phyloP scores from a whole-genome alignment of 2,329 filamentous ascomycete genomes.

The Diaporthe citri region DNA sequence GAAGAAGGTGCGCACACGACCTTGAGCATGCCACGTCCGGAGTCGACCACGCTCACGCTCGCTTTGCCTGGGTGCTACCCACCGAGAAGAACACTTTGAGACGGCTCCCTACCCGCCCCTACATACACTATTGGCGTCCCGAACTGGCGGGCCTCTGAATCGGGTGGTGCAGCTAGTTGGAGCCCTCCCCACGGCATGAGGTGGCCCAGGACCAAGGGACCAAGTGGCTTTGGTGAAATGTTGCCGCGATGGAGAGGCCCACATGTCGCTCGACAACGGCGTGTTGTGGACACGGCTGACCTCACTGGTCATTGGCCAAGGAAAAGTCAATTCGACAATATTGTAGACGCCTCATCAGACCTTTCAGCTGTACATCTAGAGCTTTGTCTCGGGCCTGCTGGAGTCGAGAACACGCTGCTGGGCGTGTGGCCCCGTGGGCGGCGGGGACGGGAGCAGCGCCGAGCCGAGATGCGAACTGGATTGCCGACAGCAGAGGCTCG shows the following conservation, averaged over 20 bases:
- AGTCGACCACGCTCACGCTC: not conserved
- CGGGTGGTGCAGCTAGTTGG: not conserved
- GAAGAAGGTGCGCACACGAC: not conserved
- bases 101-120: not conserved
- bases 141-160: not conserved
- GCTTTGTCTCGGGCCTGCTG: not conserved
- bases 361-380: not conserved
- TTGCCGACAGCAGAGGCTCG: not conserved
- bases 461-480: not conserved
- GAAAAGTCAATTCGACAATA: not conserved
- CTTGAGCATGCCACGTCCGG: not conserved
- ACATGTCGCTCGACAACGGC: not conserved
- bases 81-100: not conserved
- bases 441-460: conserved; percentile 23
- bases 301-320: not conserved
- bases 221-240: not conserved
- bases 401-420: not conserved
- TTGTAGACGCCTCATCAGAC: not conserved
- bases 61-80: not conserved
- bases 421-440: no score
- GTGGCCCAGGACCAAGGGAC: not conserved
- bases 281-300: not conserved
- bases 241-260: not conserved
- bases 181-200: not conserved
- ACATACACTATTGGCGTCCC: not conserved